Base-by-base conservation (phyloP, 148 eudicot genomes). In the Vaccinium vitisidaea region DNA sequence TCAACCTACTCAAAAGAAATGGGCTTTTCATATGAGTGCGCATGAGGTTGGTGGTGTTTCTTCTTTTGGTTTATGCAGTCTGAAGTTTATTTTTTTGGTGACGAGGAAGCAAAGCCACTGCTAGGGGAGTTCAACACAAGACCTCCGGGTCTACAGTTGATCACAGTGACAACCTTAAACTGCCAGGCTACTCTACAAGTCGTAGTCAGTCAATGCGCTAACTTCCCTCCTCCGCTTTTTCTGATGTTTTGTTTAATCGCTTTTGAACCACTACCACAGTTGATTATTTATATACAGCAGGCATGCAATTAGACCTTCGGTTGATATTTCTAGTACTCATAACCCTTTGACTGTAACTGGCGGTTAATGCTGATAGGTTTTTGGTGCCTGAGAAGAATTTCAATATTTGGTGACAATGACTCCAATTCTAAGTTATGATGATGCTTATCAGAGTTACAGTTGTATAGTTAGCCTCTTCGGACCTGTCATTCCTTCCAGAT, bases 11-110 rank as follows among this genome's bases (percentile, higher is more conserved):
- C 91, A 88, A 59, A 94, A 89, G 87, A 92, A 88, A 80, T 85
- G 88, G 75, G 93, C 90, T 30, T 95, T 95, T 86, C 91, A 87
- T 90, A 94, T 94, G 95, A 92, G 94, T 89, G 96, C 96, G 21
- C 90, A 87, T 81, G 98, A 95, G 98, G 98, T 95, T 79, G 36
- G 87, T 83, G n/a, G 46, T 48, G 9, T 59, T 13, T 27, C 59
- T 0, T 52, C 85, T 79, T 21, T 15, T 12, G 14, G 23, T 63
- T 1, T 58, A 36, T 11, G 63, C 78, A 76, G 56, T 75, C 71
- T 65, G 18, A 49, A 65, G 32, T 23, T 65, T 10, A 9, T n/a
- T 63, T 65, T 65, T 63, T 63, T 23, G 5, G 15, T 23, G 71
- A 65, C 27, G 13, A 63, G 70, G 70, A 63, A 63, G 70, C 27